Percentiles rank a stretch among this genome's conserved stretches.
Evolutionary conservation across 129 eudicot genomes (phyloP).

Genomic region (Escallonia herrerae): DNA sequence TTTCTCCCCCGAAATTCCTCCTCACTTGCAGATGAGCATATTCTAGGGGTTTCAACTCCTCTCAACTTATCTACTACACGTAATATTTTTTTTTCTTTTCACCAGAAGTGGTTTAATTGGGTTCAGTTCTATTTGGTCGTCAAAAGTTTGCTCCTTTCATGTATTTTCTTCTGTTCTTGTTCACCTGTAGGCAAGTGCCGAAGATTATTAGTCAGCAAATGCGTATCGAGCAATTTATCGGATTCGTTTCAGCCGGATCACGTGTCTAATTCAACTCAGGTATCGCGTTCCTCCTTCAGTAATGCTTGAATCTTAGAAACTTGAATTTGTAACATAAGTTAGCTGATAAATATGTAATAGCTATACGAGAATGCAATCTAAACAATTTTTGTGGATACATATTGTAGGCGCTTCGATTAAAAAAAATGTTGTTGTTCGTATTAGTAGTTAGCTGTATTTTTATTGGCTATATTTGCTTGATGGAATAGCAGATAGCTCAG

Average conservation of each 20-base stretch:
- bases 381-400: too few relatives aligned
- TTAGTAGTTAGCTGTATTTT: too few relatives aligned
- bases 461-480: too few relatives aligned
- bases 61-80: conserved; percentile 7
- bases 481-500: too few relatives aligned
- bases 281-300: background rate
- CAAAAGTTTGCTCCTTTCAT: background rate
- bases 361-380: too few relatives aligned
- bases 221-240: conserved; percentile 24
- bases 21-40: conserved; percentile 9
- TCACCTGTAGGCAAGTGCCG: conserved; percentile 31
- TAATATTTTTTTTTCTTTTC: too few relatives aligned
- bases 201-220: conserved; percentile 26
- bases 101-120: background rate
- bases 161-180: background rate
- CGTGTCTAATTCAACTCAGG: conserved; percentile 28
- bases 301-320: too few relatives aligned
- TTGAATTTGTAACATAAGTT: too few relatives aligned
- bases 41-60: conserved; percentile 9
- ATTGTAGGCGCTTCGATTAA: too few relatives aligned
- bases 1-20: conserved; percentile 16
- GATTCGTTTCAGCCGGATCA: conserved; percentile 21
- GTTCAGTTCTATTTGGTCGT: background rate
- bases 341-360: too few relatives aligned
- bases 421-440: too few relatives aligned